A percentile compares a stretch with the other conserved stretches of the same genome.
phyloP scores from a whole-genome alignment of 2,329 filamentous ascomycete genomes.

The Fusarium denticulatum region DNA sequence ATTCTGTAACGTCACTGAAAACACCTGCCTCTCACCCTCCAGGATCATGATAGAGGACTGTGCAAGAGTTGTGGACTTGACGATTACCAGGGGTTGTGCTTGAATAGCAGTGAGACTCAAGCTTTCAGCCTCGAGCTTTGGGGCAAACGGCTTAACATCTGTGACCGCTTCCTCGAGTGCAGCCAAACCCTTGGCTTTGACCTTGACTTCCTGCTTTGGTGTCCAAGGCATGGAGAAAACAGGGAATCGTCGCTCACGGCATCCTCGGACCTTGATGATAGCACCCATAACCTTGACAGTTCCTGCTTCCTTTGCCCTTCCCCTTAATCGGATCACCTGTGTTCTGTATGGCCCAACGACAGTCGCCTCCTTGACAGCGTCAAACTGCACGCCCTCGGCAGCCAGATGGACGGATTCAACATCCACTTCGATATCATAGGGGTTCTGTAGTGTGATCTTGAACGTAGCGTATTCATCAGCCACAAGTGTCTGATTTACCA shows the following conservation, averaged over 20 bases:
- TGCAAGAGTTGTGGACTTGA: slow-evolving; percentile 80
- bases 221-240: slow-evolving; percentile 84
- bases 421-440: slow-evolving; percentile 91
- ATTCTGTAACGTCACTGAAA: slow-evolving; percentile 85
- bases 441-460: slow-evolving; percentile 87
- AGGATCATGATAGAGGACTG: slow-evolving; percentile 92
- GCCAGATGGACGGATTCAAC: slow-evolving; percentile 84
- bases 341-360: slow-evolving; percentile 83
- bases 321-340: slow-evolving; percentile 78
- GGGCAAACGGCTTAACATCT: slow-evolving; percentile 51
- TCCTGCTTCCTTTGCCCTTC: slow-evolving; percentile 74
- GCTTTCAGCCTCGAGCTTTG: slow-evolving; percentile 58
- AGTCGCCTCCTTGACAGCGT: slow-evolving; percentile 70
- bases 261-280: slow-evolving; percentile 81
- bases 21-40: slow-evolving; percentile 83
- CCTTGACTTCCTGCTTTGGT: slow-evolving; percentile 73
- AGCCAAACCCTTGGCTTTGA: slow-evolving; percentile 77
- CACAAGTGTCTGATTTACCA: slow-evolving; percentile 75
- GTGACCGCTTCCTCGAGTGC: slow-evolving; percentile 61
- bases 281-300: slow-evolving; percentile 80
- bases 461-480: slow-evolving; percentile 82
- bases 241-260: slow-evolving; percentile 82
- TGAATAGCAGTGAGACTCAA: slow-evolving; percentile 79
- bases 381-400: slow-evolving; percentile 77
- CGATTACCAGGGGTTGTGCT: slow-evolving; percentile 78